Conservation (phyloP, 2,329 filamentous ascomycete species). For the Penicillium sp. region DNA sequence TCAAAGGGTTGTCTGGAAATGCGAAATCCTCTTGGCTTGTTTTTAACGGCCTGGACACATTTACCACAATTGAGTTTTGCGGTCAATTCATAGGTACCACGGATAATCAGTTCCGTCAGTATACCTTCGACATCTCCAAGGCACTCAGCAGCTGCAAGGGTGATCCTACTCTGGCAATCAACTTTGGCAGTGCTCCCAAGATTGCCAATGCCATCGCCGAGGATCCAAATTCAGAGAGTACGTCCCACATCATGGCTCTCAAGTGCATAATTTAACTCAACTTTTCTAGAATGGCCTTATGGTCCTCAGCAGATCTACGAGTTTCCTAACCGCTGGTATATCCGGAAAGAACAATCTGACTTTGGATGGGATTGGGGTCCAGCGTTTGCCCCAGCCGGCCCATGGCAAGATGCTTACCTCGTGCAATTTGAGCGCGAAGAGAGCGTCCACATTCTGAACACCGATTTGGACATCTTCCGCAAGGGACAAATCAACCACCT, state of each 20-base stretch:
- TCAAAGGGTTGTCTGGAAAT: conserved; percentile 42
- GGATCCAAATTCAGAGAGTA: conserved; percentile 49
- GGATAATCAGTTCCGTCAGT: conserved; percentile 63
- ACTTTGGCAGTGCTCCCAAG: conserved; percentile 57
- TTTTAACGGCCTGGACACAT: conserved; percentile 64
- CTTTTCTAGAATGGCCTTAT: conserved; percentile 47
- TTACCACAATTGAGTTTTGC: conserved; percentile 57
- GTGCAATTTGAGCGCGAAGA: conserved; percentile 50
- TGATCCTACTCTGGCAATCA: conserved; percentile 46
- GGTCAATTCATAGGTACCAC: conserved; percentile 55
- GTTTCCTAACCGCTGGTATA: conserved; percentile 55
- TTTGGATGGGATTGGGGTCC: conserved; percentile 67
- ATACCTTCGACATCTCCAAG: conserved; percentile 56
- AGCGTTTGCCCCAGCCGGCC: conserved; percentile 61
- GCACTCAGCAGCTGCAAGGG: conserved; percentile 44
- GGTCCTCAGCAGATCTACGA: conserved; percentile 52
- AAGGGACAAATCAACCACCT: conserved; percentile 59
- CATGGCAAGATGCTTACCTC: conserved; percentile 60
- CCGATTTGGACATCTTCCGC: conserved; percentile 59
- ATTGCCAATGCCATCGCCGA: conserved; percentile 55
- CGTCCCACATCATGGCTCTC: neutral
- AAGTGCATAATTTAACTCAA: conserved; percentile 1
- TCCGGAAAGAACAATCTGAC: conserved; percentile 61
- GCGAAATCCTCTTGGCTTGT: conserved; percentile 53
- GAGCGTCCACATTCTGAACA: conserved; percentile 51